A percentile compares a stretch with the other conserved stretches of the same genome.
phyloP scores from a whole-genome alignment of 176 grass and related monocot species.

The Themeda triandra region DNA sequence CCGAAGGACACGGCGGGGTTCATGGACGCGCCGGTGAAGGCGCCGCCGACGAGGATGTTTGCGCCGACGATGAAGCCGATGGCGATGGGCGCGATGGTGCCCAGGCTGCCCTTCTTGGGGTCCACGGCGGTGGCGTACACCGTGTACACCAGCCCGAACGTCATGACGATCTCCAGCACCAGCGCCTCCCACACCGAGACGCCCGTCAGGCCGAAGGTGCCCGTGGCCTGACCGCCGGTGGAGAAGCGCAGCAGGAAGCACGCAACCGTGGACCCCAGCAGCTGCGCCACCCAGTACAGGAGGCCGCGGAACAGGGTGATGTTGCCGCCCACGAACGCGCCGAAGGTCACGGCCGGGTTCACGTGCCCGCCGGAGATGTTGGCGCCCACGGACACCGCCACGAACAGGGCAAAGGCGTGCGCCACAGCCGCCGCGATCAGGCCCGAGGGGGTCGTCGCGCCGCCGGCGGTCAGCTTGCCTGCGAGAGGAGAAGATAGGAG shows the following conservation, averaged over 20 bases:
- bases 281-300: conserved; percentile 93
- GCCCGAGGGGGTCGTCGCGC: conserved; percentile 27
- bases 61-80: conserved; percentile 96
- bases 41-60: conserved; percentile 83
- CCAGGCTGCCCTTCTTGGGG: conserved; percentile 79
- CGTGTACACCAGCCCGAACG: conserved; percentile 97
- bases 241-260: conserved; percentile 81
- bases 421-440: conserved; percentile 70
- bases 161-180: conserved; percentile 93
- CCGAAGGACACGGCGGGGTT: conserved; percentile 98
- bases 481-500: neutral
- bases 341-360: conserved; percentile 96
- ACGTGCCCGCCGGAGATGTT: conserved; percentile 99
- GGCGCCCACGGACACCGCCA: conserved; percentile 78
- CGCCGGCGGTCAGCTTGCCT: conserved; percentile 71
- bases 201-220: conserved; percentile 69
- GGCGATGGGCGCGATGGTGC: conserved; percentile 88
- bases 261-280: conserved; percentile 68
- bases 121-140: conserved; percentile 92
- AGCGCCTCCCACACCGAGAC: conserved; percentile 54
- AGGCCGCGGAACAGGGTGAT: conserved; percentile 84
- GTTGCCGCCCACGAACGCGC: conserved; percentile 88
- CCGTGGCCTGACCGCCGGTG: conserved; percentile 63
- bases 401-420: conserved; percentile 88
- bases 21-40: conserved; percentile 91